Base-by-base conservation (phyloP, 2,329 filamentous ascomycete genomes). In the Botrytis fabae region DNA sequence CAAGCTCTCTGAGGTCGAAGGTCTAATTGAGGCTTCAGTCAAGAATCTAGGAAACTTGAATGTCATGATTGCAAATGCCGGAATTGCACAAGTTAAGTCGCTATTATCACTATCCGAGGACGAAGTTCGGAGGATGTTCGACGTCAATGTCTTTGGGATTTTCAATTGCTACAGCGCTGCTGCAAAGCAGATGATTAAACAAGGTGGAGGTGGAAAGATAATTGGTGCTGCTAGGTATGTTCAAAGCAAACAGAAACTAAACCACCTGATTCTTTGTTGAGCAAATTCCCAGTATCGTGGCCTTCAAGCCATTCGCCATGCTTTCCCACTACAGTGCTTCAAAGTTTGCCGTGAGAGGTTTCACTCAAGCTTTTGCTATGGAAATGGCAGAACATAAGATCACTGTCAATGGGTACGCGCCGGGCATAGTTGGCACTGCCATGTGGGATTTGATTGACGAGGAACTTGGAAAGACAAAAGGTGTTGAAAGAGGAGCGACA, bases 381-480 rank as follows among this genome's bases (percentile, higher is more conserved):
- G 89, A 91, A 76, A 83, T 92, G 82, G 90, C 90, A 0, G 81
- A 82, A 66, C 85, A 92, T 78, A 84, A 88, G 73, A 92, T 93
- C 79, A 91, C 88, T 0, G 90, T 88, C 44, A 93, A 92, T 76
- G 86, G 87, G 0, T 92, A 92, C 76, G 90, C 89, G 0, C 91
- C 91, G 0, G 87, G 5, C 85, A 91, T 92, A 65, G 89, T 92
- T 0, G 89, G 86, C 0, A 92, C 89, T 0, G 83, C 84, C 0
- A 92, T 92, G 90, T 92, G 90, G 90, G 90, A 92, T 63, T 78
- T 88, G 2, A 91, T 92, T 71, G 91, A 92, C 74, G 86, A 88
- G 75, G 86, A 86, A 73, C 75, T 91, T 46, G 88, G 85, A 0
- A 84, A 86, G 78, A 84, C 84, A 73, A 83, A 81, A 1, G 89